Conservation (phyloP, 1,139 yeast species). For the Magnusiomyces fungicola region DNA sequence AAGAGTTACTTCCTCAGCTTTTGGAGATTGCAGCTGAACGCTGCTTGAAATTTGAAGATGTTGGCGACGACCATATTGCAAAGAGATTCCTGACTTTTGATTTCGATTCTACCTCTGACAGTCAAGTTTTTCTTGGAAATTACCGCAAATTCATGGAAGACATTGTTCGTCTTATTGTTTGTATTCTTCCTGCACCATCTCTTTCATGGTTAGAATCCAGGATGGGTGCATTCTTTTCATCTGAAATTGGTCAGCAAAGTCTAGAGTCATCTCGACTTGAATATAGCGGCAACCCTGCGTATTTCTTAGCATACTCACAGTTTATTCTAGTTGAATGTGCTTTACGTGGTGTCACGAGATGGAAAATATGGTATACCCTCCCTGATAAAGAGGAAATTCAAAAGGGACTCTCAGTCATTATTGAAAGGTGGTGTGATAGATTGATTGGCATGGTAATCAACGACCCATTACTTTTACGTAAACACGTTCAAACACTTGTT, state of each 20-base stretch:
- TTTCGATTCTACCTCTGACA: constrained; percentile 82
- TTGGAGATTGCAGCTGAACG: constrained; percentile 75
- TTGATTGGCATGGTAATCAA: constrained; percentile 66
- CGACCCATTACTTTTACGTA: constrained; percentile 75
- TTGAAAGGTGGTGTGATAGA: constrained; percentile 72
- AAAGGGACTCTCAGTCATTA: constrained; percentile 50
- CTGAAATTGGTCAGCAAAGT: constrained; percentile 63
- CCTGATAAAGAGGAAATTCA: constrained; percentile 56
- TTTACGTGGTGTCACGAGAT: constrained; percentile 87
- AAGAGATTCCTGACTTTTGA: constrained; percentile 67
- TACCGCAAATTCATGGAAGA: constrained; percentile 85
- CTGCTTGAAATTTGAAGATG: constrained; percentile 62
- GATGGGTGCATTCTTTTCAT: constrained; percentile 63
- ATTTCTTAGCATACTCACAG: constrained; percentile 71
- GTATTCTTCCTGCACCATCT: constrained; percentile 78
- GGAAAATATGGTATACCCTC: constrained; percentile 85
- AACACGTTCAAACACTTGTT: constrained; percentile 88
- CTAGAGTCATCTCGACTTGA: constrained; percentile 48
- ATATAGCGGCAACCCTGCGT: constrained; percentile 59
- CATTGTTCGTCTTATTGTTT: constrained; percentile 78
- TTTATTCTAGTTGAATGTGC: constrained; percentile 84
- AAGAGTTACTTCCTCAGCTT: constrained; percentile 53
- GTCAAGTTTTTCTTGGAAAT: constrained; percentile 66
- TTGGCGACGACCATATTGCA: constrained; percentile 58
- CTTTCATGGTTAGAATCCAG: constrained; percentile 74